Percentiles rank a stretch among this genome's conserved stretches.
These are phyloP conservation scores for Tetrahymena malaccensis DNA, from an alignment of 73 alveolate genomes.

Conservation along the genomic window DNA sequence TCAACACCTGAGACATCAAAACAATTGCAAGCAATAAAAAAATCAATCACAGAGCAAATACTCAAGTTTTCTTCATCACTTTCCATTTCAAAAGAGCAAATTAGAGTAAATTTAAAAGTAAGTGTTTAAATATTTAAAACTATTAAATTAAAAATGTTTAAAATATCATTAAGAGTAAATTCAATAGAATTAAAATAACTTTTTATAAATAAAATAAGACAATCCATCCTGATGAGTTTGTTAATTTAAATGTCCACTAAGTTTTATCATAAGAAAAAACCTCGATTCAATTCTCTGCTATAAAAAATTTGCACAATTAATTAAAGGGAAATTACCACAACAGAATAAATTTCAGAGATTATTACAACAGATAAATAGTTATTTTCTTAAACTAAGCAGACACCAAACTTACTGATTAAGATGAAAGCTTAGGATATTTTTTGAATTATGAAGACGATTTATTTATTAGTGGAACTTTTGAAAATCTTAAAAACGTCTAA, in stretches of 20 bases:
- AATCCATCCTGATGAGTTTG: not conserved
- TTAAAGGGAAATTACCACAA: not conserved
- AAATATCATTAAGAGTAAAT: no score
- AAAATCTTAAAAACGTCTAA: not conserved
- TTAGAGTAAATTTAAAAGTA: not conserved
- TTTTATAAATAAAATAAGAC: not conserved
- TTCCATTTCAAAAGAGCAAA: not conserved
- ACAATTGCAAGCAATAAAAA: not conserved
- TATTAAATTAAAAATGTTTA: not conserved
- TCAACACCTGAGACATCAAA: not conserved
- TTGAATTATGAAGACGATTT: not conserved
- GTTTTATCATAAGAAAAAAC: not conserved
- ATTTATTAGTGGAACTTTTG: not conserved
- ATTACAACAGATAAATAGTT: not conserved
- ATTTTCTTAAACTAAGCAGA: not conserved
- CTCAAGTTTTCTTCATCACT: not conserved
- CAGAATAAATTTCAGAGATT: not conserved
- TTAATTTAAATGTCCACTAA: not conserved
- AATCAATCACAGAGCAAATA: not conserved
- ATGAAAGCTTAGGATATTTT: not conserved
- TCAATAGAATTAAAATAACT: not conserved
- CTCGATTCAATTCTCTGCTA: not conserved
- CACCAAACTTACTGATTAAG: not conserved
- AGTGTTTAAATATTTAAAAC: not conserved
- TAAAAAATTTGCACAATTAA: not conserved